Evolutionary conservation across 441 rosid genomes (phyloP), one percentile per base, ranked within the genome.

Genomic region (Manihot esculenta): DNA sequence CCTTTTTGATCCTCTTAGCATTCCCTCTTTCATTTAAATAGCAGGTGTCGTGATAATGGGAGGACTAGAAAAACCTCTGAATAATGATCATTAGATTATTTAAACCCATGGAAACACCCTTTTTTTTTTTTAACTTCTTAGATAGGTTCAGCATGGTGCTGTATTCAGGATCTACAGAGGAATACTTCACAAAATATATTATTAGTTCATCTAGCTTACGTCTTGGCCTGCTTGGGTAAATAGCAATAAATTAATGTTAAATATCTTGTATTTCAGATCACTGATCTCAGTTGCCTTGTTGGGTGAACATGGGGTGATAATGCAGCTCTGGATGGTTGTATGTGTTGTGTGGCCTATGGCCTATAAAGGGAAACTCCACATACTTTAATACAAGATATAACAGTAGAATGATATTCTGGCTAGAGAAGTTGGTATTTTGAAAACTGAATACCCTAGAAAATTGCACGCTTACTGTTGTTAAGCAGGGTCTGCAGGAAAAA

Each of bases 211-310:
- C 66, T 13, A 12, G 33, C 21, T 23, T 21, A 47, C 12, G 18
- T 57, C 60, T 35, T 51, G 23, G 24, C 62, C 49, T 20, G 26
- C 27, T 17, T 51, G 59, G 53, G 44, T 44, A 68, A 56, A 55
- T 57, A 24, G 72, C 44, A 69, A 42, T 2, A 27, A 7, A 7
- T 57, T 2, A 8, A 41, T 13, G 20, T 9, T 48, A 23, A 62
- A 33, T 60, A 15, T 38, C 21, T 20, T 33, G 60, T 61, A 41
- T 23, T 38, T 60, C 50, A 30, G 66, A 30, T 18, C 15, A 15
- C 9, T 27, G 30, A 54, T 38, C 14, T 53, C 48, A 41, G 24
- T 56, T 58, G 23, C 50, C 13, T 11, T 10, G 26, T 44, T 20
- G 69, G 47, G 23, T 68, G 61, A 35, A 35, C 23, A 38, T 53